Evolutionary conservation across 208 protist species (phyloP).

Genomic region (Trypanosoma rangeli): DNA sequence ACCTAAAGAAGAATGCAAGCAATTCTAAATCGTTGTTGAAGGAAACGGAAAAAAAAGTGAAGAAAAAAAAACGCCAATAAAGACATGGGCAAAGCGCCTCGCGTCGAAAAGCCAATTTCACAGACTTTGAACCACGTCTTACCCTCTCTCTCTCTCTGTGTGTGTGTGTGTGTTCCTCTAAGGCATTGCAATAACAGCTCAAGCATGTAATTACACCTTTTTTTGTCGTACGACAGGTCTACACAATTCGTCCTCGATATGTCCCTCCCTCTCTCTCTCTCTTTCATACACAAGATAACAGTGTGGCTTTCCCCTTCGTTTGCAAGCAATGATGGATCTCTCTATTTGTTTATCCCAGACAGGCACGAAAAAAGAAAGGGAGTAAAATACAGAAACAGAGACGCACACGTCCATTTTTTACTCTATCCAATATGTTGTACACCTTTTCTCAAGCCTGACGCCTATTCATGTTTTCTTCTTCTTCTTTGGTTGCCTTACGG

Average conservation of each 20-base stretch:
- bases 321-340: too few relatives aligned
- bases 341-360: not conserved
- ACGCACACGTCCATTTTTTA: not conserved
- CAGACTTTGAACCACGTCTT: too few relatives aligned
- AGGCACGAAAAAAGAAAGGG: not conserved
- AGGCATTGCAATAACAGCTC: not conserved
- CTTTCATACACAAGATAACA: not conserved
- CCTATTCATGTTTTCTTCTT: not conserved
- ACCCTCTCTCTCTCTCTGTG: too few relatives aligned
- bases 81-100: not conserved
- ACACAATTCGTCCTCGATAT: not conserved
- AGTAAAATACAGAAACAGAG: constrained; percentile 3
- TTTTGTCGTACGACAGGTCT: not conserved
- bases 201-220: not conserved
- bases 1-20: not conserved
- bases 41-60: not conserved
- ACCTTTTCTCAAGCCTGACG: not conserved
- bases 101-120: not conserved
- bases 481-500: not conserved
- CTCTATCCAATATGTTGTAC: not conserved
- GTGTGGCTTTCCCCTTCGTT: not conserved
- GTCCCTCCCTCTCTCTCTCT: not conserved
- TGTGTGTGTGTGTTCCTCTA: too few relatives aligned
- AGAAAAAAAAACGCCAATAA: not conserved
- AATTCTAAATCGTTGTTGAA: not conserved